Conservation (phyloP, 768 basidiomycete genomes). For the Hirschioporus abietinus region DNA sequence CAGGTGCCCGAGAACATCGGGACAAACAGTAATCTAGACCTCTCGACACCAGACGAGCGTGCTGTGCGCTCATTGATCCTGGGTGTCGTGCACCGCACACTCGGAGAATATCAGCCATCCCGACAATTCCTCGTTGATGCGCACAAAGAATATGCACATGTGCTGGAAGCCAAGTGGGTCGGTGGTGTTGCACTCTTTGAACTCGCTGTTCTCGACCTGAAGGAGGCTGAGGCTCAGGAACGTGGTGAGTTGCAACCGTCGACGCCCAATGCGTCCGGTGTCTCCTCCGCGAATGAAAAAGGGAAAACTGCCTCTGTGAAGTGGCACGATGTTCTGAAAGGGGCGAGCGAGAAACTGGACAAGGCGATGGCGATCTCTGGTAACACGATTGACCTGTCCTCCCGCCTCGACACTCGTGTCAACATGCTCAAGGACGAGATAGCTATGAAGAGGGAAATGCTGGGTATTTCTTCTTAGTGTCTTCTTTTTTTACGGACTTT, state of each 20-base stretch:
- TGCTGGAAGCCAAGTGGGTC: constrained; percentile 63
- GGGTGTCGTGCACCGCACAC: constrained; percentile 59
- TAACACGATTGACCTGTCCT: constrained; percentile 56
- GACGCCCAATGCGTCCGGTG: neutral
- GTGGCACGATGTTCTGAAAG: constrained; percentile 48
- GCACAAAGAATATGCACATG: constrained; percentile 29
- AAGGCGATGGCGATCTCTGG: constrained; percentile 40
- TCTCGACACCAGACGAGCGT: constrained; percentile 68
- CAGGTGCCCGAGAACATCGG: neutral
- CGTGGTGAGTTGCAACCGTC: constrained; percentile 2
- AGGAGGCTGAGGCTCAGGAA: constrained; percentile 38
- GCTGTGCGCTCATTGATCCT: constrained; percentile 65
- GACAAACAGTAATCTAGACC: constrained; percentile 25
- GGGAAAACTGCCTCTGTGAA: constrained; percentile 10
- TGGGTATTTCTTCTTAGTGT: constrained; percentile 15
- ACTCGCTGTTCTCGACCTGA: constrained; percentile 63
- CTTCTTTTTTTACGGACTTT: neutral
- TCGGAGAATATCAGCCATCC: constrained; percentile 38
- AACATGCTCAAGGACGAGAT: constrained; percentile 71
- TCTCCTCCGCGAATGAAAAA: neutral
- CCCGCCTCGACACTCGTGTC: constrained; percentile 64
- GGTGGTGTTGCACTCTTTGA: constrained; percentile 64
- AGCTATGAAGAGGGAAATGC: constrained; percentile 48
- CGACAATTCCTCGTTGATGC: constrained; percentile 52
- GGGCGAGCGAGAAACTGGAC: constrained; percentile 47